Conservation (phyloP, 225 moss, liverwort and hornwort genomes). For the Takakia lepidozioides region DNA sequence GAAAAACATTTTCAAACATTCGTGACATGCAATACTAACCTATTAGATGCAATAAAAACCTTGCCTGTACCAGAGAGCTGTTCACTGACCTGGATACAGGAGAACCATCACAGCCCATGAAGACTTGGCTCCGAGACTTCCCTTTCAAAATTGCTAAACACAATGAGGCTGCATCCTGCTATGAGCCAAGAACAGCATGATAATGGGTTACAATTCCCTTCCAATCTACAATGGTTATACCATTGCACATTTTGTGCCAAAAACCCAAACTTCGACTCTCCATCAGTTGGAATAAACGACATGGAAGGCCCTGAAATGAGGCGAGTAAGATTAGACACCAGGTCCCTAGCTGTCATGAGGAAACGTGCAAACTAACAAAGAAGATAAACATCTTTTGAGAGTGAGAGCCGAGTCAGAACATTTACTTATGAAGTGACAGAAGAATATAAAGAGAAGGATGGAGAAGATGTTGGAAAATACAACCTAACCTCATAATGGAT, state of each 20-base stretch:
- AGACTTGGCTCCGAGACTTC: slow-evolving; percentile 43
- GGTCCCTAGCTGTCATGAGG: too few species aligned
- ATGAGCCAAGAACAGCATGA: slow-evolving; percentile 1
- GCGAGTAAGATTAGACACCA: background rate
- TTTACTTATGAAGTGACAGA: too few species aligned
- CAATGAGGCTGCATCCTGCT: slow-evolving; percentile 87
- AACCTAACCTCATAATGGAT: slow-evolving; percentile 86
- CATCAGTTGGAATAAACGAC: too few species aligned
- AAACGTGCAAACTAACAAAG: too few species aligned
- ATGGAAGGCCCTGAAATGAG: too few species aligned
- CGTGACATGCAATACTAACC: background rate
- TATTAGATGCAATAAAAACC: too few species aligned
- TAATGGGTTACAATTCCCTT: background rate
- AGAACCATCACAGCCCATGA: slow-evolving; percentile 80
- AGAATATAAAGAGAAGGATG: background rate
- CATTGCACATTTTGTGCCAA: too few species aligned
- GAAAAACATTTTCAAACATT: background rate
- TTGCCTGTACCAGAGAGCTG: too few species aligned
- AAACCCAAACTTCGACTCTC: too few species aligned
- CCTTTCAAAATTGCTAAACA: slow-evolving; percentile 61
- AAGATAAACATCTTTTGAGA: background rate
- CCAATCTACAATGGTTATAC: slow-evolving; percentile 3
- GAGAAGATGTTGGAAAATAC: too few species aligned
- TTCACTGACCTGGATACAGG: slow-evolving; percentile 70
- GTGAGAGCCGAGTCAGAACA: too few species aligned